These are phyloP conservation scores for Colletotrichum coccodes DNA, from an alignment of 2,329 filamentous ascomycete species.

Conservation along the genomic window DNA sequence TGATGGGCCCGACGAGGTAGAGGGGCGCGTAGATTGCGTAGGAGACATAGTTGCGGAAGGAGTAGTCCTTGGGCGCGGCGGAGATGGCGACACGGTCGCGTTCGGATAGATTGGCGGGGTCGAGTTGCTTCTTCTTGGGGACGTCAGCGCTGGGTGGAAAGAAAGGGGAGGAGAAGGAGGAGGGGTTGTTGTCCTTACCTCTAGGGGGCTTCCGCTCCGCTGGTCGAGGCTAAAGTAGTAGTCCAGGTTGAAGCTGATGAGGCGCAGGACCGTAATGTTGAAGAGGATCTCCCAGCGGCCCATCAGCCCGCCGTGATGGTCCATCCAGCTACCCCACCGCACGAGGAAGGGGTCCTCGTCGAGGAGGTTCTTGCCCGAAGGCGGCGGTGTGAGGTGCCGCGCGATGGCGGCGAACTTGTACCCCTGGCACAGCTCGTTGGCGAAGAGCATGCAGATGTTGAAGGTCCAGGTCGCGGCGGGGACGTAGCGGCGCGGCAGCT, in stretches of 20 bases:
- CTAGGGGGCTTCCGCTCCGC: constrained; percentile 72
- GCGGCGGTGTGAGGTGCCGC: constrained; percentile 53
- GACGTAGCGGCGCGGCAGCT: constrained; percentile 75
- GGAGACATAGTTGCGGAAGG: constrained; percentile 86
- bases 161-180: not conserved
- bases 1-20: constrained; percentile 90
- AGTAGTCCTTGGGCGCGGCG: constrained; percentile 76
- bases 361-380: constrained; percentile 38
- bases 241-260: constrained; percentile 97
- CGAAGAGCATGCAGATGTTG: constrained; percentile 86
- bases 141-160: constrained; percentile 63
- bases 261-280: constrained; percentile 90
- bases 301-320: constrained; percentile 85
- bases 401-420: constrained; percentile 78
- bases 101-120: constrained; percentile 87
- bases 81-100: constrained; percentile 84
- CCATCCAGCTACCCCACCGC: constrained; percentile 77
- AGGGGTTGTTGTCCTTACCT: constrained; percentile 69
- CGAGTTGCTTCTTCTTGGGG: constrained; percentile 96
- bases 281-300: constrained; percentile 96
- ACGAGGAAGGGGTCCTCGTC: constrained; percentile 57
- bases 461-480: constrained; percentile 88
- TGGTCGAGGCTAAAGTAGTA: constrained; percentile 90
- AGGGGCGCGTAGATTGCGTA: constrained; percentile 93
- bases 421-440: constrained; percentile 85